Base-by-base conservation (phyloP, 495 filamentous ascomycete species). In the Aspergillus nidulans region DNA sequence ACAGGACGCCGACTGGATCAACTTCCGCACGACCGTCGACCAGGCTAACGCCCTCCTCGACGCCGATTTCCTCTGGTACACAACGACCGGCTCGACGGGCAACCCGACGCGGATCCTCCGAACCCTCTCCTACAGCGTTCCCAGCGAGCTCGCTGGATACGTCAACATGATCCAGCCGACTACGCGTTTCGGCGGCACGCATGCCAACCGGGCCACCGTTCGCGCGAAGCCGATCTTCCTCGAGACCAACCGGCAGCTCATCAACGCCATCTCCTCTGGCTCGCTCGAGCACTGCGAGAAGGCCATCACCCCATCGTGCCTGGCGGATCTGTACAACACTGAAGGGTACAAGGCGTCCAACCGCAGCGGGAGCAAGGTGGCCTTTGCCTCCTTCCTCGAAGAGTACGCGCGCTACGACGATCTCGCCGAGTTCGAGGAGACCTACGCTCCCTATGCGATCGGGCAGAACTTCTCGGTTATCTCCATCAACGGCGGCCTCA, bases 301-400 rank as follows among this genome's bases (percentile, higher is more conserved):
- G 6, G 75, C 70, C 18, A 77, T 85, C 52, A 86, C 81, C 0
- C 85, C 85, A 0, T 64, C 68, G 32, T 88, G 85, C 52, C 72
- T 89, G 10, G 74, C 78, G 39, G 69, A 73, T 20, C 70, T 89
- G 9, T 89, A 89, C 65, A 79, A 79, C 36, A 65, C 86, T 3
- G 76, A 72, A 1, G 79, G 80, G 46, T 88, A 74, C 68, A 57
- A 66, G 44, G 72, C 72, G 6, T 34, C 30, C 19, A 55, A 63
- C 24, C 21, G 59, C 1, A 47, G 59, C 48, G 74, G 74, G 34
- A 74, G 69, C 55, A 76, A 75, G 56, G 64, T 89, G 32, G 86
- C 78, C 20, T 81, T 94, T 49, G 80, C 77, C 45, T 87, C 86
- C 24, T 94, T 82, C 62, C 71, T 88, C 0, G 82, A 87, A 61